Percentiles rank a stretch among this genome's conserved stretches.
These are phyloP conservation scores for Podospora sp. DNA, from an alignment of 495 filamentous ascomycete genomes.

Conservation along the genomic window DNA sequence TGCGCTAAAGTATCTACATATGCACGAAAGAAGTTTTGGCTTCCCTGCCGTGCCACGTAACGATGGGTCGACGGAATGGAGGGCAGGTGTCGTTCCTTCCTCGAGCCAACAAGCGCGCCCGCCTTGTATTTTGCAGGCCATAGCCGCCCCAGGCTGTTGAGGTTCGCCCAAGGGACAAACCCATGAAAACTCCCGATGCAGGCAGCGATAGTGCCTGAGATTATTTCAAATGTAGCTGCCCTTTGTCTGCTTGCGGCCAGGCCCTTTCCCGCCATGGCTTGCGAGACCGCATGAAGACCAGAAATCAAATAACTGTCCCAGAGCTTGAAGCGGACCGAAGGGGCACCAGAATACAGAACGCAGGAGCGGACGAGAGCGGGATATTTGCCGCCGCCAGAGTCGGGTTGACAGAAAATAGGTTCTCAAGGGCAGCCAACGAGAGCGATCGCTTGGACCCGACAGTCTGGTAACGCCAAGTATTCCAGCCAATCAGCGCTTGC, in stretches of 20 bases:
- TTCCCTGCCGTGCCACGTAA: conserved; percentile 7
- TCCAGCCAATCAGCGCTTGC: conserved; percentile 9
- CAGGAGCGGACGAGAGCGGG: background rate
- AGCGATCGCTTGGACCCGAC: conserved; percentile 21
- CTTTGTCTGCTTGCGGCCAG: background rate
- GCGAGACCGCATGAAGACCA: background rate
- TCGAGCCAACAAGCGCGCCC: conserved; percentile 7
- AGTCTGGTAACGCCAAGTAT: conserved; percentile 14
- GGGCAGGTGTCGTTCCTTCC: background rate
- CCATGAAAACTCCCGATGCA: background rate
- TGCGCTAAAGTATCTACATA: background rate
- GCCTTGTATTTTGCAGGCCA: background rate
- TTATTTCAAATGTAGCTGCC: background rate
- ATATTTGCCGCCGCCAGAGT: conserved; percentile 2
- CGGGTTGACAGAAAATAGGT: conserved; percentile 7
- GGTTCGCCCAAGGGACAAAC: background rate
- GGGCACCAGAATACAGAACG: background rate
- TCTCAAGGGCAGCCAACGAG: background rate
- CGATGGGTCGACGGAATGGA: background rate
- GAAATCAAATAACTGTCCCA: background rate
- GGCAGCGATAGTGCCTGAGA: background rate
- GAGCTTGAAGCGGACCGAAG: background rate
- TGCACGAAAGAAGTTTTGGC: background rate
- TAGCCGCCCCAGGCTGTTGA: background rate
- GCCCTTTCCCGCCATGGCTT: background rate